These are phyloP conservation scores for Silene latifolia DNA, from an alignment of 148 eudicot species.

Conservation along the genomic window DNA sequence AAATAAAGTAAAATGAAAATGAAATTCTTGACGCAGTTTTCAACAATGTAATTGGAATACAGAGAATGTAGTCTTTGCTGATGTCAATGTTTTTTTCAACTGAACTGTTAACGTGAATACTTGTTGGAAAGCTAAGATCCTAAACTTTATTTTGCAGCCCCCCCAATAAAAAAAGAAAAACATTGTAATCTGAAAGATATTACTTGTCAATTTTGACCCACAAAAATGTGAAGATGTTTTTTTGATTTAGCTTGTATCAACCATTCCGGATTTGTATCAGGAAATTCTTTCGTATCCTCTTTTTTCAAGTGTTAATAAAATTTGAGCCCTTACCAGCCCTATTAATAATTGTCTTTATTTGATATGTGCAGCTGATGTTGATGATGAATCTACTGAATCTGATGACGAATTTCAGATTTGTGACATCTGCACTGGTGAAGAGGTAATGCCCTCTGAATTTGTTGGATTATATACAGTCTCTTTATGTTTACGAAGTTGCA, in stretches of 20 bases:
- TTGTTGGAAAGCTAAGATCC: too few relatives aligned
- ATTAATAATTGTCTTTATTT: conserved; percentile 13
- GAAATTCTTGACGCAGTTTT: too few relatives aligned
- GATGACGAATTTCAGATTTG: conserved; percentile 99
- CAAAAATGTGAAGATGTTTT: too few relatives aligned
- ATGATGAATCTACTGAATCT: conserved; percentile 66
- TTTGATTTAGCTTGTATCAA: not conserved
- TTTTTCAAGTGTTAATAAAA: not conserved
- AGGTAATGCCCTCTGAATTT: conserved; percentile 36
- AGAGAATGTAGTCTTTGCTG: too few relatives aligned
- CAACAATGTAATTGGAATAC: too few relatives aligned
- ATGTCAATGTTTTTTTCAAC: too few relatives aligned
- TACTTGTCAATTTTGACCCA: too few relatives aligned
- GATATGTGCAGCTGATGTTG: conserved; percentile 66
- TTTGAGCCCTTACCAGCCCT: not conserved
- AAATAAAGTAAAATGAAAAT: too few relatives aligned
- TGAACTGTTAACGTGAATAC: too few relatives aligned
- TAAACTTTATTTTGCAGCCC: too few relatives aligned
- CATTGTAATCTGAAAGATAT: too few relatives aligned
- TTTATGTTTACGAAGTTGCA: conserved; percentile 15
- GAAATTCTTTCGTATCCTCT: not conserved
- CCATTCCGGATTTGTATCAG: not conserved
- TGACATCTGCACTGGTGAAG: conserved; percentile 82
- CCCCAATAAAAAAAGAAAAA: too few relatives aligned
- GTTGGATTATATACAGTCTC: not conserved